These are phyloP conservation scores for Xylaria telfairii DNA, from an alignment of 495 filamentous ascomycete genomes.

Conservation along the genomic window DNA sequence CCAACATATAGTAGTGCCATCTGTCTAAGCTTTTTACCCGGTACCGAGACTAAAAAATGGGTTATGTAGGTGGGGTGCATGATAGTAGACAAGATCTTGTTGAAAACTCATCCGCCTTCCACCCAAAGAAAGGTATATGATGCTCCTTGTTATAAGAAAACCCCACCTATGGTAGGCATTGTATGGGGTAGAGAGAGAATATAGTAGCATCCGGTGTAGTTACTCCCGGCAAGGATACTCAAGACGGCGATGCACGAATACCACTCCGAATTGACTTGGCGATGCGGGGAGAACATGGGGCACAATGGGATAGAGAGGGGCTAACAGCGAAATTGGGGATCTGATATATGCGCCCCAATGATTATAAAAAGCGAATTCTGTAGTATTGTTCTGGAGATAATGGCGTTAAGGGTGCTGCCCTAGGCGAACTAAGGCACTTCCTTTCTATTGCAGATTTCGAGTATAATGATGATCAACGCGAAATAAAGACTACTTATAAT, in stretches of 20 bases:
- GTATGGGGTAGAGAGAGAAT: neutral
- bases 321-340: neutral
- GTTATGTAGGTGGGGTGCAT: neutral
- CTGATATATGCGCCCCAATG: constrained; percentile 20
- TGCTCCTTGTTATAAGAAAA: neutral
- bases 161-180: neutral
- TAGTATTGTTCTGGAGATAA: neutral
- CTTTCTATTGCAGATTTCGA: no score
- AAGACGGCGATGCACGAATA: neutral
- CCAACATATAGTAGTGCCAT: neutral
- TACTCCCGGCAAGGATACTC: neutral
- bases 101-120: neutral
- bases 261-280: constrained; percentile 1
- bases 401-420: no score
- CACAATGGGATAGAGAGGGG: neutral
- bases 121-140: neutral
- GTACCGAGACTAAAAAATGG: neutral
- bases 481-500: no score
- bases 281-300: constrained; percentile 13
- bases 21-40: neutral
- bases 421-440: no score
- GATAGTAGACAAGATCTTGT: neutral
- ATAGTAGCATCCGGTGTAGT: neutral
- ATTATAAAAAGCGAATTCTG: neutral
- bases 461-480: no score